Base-by-base conservation (phyloP, 768 basidiomycete genomes). In the Termitomyces sp. region DNA sequence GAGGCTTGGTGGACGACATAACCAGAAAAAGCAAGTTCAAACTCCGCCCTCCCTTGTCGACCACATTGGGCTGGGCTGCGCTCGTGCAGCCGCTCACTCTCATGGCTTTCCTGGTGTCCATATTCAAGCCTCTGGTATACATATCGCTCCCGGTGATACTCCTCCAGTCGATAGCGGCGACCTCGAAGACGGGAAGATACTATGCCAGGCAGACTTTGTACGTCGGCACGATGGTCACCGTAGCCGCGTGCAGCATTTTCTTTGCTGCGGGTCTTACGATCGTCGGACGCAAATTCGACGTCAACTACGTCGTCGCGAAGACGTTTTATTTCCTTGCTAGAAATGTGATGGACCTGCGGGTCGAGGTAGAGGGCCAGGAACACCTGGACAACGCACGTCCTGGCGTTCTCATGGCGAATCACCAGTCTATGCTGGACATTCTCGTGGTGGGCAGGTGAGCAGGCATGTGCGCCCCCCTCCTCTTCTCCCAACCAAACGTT, bases 381-480 rank as follows among this genome's bases (percentile, higher is more conserved):
- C 77, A 95, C 71, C 76, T 98, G 49, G 73, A 78, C 65, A 81
- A 78, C 65, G 81, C 79, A n/a, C 76, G 79, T 54, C 92, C 94
- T 8, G 85, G 87, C 1, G 84, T 98, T 13, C 73, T 94, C 32
- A 83, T 98, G 70, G 85, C 83, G 13, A 98, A 98, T 71, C 96
- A 98, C 72, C 96, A 98, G 79, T 94, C 90, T 61, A 90, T 94
- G 85, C 73, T 97, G 48, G 94, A 97, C 73, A 83, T 99, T 62
- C 72, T 96, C 39, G 86, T 86, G 67, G 76, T 94, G 57, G 94
- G 89, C 60, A 85, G 85, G 92, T 92, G 70, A 74, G 89, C 67
- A 45, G 52, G 36, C 35, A 60, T 50, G 49, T 59, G 59, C 55
- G 36, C n/a, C 49, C 49, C 55, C 60, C 65, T 61, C 38, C 48